Percentiles rank a stretch among this genome's conserved stretches.
phyloP scores from a whole-genome alignment of 176 grass and related monocot genomes.

The Oryza meyeriana region DNA sequence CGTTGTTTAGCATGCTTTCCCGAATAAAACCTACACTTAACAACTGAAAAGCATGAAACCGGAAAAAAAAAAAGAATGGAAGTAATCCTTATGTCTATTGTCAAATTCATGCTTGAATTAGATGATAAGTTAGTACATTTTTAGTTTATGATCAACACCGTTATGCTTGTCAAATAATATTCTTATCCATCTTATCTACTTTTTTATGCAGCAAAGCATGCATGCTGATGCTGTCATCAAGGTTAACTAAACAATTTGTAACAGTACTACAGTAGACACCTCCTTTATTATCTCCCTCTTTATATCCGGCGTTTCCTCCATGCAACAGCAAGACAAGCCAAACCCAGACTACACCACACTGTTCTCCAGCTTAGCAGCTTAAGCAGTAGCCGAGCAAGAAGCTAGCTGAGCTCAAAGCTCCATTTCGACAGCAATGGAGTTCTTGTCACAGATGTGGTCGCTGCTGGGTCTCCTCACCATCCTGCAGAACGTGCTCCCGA shows the following conservation, averaged over 20 bases:
- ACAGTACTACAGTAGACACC: neutral
- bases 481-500: conserved; percentile 94
- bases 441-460: conserved; percentile 96
- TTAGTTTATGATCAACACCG: neutral
- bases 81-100: neutral
- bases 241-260: conserved; percentile 7
- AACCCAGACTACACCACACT: neutral
- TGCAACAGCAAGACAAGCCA: conserved; percentile 22
- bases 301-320: conserved; percentile 29
- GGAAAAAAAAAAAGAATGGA: neutral
- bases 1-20: too few relatives aligned
- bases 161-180: conserved; percentile 10
- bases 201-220: conserved; percentile 18
- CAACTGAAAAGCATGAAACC: too few relatives aligned
- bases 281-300: neutral
- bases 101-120: neutral
- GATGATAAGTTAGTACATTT: neutral
- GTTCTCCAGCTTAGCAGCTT: neutral
- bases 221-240: neutral
- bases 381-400: neutral
- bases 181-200: conserved; percentile 2
- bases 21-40: too few relatives aligned
- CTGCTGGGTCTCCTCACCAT: conserved; percentile 92
- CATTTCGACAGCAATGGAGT: conserved; percentile 51
- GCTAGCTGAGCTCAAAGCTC: conserved; percentile 12